Evolutionary conservation across 108 stramenopile genomes (phyloP).

Genomic region (Cyclotella baltica): DNA sequence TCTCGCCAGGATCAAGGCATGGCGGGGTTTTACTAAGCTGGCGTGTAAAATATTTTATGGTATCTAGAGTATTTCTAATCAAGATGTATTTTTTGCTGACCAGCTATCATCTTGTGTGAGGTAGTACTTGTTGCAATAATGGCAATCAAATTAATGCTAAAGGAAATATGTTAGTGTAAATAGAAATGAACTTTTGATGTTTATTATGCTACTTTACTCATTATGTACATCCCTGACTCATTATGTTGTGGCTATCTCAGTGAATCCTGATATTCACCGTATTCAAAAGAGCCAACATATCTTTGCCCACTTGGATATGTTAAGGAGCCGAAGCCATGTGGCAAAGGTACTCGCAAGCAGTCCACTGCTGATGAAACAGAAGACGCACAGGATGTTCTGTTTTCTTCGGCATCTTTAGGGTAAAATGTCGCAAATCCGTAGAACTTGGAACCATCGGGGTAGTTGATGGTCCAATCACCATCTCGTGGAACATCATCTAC

Average conservation of each 20-base stretch:
- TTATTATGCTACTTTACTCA: neutral
- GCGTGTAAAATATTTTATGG: too few species aligned
- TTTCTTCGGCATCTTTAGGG: slow-evolving; percentile 17
- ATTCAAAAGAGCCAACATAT: slow-evolving; percentile 42
- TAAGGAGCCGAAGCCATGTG: slow-evolving; percentile 49
- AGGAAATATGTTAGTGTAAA: too few species aligned
- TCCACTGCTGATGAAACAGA: slow-evolving; percentile 15
- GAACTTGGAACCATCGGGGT: slow-evolving; percentile 47
- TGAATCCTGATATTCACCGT: slow-evolving; percentile 33
- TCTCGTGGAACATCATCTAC: slow-evolving; percentile 37
- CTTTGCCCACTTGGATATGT: slow-evolving; percentile 42
- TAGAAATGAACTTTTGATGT: neutral
- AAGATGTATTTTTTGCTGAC: too few species aligned
- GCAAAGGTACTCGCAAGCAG: slow-evolving; percentile 34
- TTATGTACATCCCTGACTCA: too few species aligned
- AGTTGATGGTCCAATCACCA: slow-evolving; percentile 57
- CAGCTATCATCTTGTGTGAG: too few species aligned
- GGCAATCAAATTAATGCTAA: too few species aligned
- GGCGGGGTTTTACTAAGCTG: too few species aligned
- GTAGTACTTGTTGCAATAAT: too few species aligned
- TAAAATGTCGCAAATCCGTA: slow-evolving; percentile 52
- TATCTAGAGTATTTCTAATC: too few species aligned
- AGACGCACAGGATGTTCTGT: slow-evolving; percentile 2
- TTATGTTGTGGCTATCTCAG: too few species aligned
- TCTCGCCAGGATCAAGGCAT: too few species aligned